Base-by-base conservation (phyloP, 352 stramenopile genomes). In the Phytopythium kandeliae region DNA sequence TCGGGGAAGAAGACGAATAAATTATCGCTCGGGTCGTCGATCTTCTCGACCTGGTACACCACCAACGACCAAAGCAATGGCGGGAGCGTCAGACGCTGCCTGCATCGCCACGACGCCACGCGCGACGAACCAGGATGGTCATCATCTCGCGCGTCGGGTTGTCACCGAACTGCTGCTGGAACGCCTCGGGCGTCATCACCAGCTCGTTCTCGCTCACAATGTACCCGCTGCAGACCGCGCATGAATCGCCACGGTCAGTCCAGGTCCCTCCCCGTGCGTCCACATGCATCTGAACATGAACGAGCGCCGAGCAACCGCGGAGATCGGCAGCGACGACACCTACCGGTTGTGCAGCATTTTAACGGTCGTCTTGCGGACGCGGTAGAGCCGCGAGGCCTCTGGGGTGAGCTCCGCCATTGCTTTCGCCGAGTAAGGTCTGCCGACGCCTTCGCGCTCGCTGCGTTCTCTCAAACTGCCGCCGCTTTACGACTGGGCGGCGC, bases 1-100 rank as follows among this genome's bases (percentile, higher is more conserved):
- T 99, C 92, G 0, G 97, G 96, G 71, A 99, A 99, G 67, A 99
- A 99, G 3, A 99, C 96, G 65, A 99, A 99, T 47, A 99, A 81
- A 69, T 96, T 90, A 68, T 98, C 93, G 55, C 78, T 92, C 25
- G 89, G 81, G 62, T 98, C 93, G 68, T 94, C 84, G 48, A 94
- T 91, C 57, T 94, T 94, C 59, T 94, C 84, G 25, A 91, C 56
- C 60, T 67, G 44, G 9, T 1, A 30, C 7, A 8, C 16, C 33
- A 7, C 3, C 2, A 35, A 34, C 16, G n/a, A 30, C 9, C 34
- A 45, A 21, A 9, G n/a, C 8, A 6, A n/a, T n/a, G n/a, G n/a
- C n/a, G 7, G 22, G 3, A 42, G 41, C 21, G 42, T 41, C 22
- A 45, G 38, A 11, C 19, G 15, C 19, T n/a, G 16, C 10, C 12